phyloP scores from a whole-genome alignment of 2,329 filamentous ascomycete species.

The Blastomyces emzantsi region DNA sequence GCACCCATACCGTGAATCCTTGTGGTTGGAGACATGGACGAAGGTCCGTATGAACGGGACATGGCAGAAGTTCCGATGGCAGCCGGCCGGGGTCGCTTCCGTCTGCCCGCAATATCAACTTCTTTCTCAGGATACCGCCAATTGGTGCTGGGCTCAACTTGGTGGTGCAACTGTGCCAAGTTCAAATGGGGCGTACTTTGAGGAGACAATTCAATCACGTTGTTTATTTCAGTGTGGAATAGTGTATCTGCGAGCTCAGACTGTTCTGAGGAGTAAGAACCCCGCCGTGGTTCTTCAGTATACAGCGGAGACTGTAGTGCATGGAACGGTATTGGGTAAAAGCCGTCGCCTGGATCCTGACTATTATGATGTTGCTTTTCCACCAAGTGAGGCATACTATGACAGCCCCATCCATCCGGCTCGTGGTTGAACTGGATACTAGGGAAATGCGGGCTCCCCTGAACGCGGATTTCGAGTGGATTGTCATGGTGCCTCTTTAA shows the following conservation, averaged over 20 bases:
- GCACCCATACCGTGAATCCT: slow-evolving; percentile 27
- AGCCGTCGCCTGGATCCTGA: slow-evolving; percentile 16
- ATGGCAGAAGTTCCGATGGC: slow-evolving; percentile 37
- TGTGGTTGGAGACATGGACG: slow-evolving; percentile 36
- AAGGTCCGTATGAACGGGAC: slow-evolving; percentile 31
- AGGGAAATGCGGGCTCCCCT: not conserved
- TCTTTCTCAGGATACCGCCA: slow-evolving; percentile 34
- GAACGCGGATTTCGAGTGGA: not conserved
- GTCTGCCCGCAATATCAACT: slow-evolving; percentile 38
- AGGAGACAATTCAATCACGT: slow-evolving; percentile 14
- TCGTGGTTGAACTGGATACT: slow-evolving; percentile 3
- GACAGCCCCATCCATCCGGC: slow-evolving; percentile 11
- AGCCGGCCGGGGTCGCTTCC: slow-evolving; percentile 40
- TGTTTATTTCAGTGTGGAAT: slow-evolving; percentile 4
- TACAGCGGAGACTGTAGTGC: slow-evolving; percentile 26
- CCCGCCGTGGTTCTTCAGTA: slow-evolving; percentile 22
- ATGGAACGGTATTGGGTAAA: slow-evolving; percentile 27
- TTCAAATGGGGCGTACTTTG: not conserved
- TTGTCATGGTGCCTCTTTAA: not conserved
- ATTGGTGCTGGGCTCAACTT: slow-evolving; percentile 19
- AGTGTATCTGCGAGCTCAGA: slow-evolving; percentile 12
- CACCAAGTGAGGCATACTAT: slow-evolving; percentile 5
- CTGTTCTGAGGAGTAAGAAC: slow-evolving; percentile 29
- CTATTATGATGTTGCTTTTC: not conserved
- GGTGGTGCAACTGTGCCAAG: slow-evolving; percentile 21